Evolutionary conservation across 2,329 filamentous ascomycete species (phyloP).

Genomic region (Dactylellina drechsleri): DNA sequence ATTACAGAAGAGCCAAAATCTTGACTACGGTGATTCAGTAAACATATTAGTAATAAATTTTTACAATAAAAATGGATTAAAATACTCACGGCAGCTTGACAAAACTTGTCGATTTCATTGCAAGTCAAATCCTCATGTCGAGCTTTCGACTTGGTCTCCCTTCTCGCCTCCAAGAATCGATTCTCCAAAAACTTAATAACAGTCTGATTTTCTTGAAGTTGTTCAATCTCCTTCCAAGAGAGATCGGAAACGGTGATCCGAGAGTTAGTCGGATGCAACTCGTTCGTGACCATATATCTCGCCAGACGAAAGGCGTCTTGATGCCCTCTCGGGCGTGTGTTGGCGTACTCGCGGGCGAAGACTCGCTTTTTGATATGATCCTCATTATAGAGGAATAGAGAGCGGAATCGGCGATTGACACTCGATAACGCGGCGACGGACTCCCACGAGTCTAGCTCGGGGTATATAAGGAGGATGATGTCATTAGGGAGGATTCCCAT

Average conservation of each 20-base stretch:
- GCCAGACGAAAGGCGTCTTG: conserved; percentile 49
- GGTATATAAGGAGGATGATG: conserved; percentile 46
- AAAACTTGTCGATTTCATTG: conserved; percentile 50
- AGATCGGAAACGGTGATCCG: conserved; percentile 34
- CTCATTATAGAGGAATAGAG: conserved; percentile 36
- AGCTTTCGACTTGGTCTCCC: conserved; percentile 46
- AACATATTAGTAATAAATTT: not conserved
- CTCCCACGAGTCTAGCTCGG: conserved; percentile 51
- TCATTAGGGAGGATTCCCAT: conserved; percentile 50
- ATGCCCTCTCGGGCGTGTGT: conserved; percentile 31
- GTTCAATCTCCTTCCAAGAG: conserved; percentile 45
- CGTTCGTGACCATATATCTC: conserved; percentile 50
- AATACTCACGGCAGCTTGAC: conserved; percentile 46
- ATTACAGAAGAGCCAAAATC: conserved; percentile 50
- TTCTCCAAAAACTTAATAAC: conserved; percentile 45
- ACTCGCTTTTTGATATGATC: conserved; percentile 52
- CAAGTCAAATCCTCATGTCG: conserved; percentile 35
- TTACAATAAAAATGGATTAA: not conserved
- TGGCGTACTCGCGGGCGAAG: conserved; percentile 39
- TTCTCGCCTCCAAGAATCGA: conserved; percentile 39
- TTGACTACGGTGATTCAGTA: conserved; percentile 10
- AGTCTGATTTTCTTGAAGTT: conserved; percentile 46
- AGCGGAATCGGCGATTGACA: conserved; percentile 51
- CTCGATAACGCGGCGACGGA: conserved; percentile 51
- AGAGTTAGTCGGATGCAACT: conserved; percentile 28